Evolutionary conservation across 2,329 filamentous ascomycete genomes (phyloP).

Genomic region (Scorias spongiosa): DNA sequence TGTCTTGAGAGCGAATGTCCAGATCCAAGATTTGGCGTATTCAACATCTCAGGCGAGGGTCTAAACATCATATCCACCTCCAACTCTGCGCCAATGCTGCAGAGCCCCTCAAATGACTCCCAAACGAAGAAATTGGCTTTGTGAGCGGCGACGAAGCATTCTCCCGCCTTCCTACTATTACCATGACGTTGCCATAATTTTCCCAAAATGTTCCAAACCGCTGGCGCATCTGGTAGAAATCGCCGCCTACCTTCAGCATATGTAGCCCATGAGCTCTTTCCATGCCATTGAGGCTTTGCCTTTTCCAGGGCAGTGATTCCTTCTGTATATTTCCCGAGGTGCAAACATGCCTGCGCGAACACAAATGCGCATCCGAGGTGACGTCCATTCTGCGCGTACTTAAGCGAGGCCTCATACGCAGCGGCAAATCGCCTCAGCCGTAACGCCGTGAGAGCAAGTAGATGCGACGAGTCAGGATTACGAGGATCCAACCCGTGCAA

Average conservation of each 20-base stretch:
- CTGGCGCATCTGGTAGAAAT: constrained; percentile 66
- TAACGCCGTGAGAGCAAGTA: constrained; percentile 72
- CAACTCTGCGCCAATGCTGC: constrained; percentile 66
- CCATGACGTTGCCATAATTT: constrained; percentile 73
- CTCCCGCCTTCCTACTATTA: constrained; percentile 67
- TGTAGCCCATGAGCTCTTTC: constrained; percentile 59
- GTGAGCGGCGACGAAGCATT: constrained; percentile 75
- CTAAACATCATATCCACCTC: constrained; percentile 79
- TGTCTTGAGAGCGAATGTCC: neutral
- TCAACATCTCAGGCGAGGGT: constrained; percentile 48
- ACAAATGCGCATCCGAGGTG: constrained; percentile 83
- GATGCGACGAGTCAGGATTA: constrained; percentile 64
- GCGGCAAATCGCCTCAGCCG: constrained; percentile 70
- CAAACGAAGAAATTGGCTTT: constrained; percentile 93
- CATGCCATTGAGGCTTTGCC: constrained; percentile 58
- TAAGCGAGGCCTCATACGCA: constrained; percentile 69
- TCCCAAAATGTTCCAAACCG: constrained; percentile 68
- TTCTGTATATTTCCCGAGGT: constrained; percentile 62
- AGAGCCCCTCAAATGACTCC: constrained; percentile 85
- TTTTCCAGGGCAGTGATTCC: constrained; percentile 76
- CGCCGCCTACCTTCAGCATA: constrained; percentile 64
- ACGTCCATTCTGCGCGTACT: constrained; percentile 50
- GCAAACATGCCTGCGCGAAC: constrained; percentile 77
- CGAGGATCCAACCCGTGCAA: constrained; percentile 71
- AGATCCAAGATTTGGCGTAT: neutral